Conservation (phyloP, 805 yeast species). For the Barnettozyma botsteinii region DNA sequence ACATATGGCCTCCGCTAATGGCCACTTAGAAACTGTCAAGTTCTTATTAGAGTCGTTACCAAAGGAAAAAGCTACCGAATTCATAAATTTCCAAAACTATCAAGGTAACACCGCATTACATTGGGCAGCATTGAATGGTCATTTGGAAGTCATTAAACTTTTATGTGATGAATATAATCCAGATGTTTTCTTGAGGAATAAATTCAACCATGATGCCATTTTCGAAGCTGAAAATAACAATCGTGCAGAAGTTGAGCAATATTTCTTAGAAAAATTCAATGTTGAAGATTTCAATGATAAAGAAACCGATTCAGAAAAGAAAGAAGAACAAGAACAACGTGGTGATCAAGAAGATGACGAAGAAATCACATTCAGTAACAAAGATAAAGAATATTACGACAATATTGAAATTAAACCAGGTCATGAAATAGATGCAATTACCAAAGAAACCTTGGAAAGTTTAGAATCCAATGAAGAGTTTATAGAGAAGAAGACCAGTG, state of each 20-base stretch:
- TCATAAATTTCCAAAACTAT: conserved; percentile 54
- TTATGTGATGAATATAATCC: conserved; percentile 72
- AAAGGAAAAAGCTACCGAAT: conserved; percentile 37
- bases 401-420: conserved; percentile 41
- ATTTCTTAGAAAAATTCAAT: conserved; percentile 66
- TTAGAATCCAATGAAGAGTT: conserved; percentile 30
- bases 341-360: conserved; percentile 22
- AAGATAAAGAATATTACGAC: conserved; percentile 9
- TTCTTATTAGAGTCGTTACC: conserved; percentile 49
- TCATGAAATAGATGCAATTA: conserved; percentile 43
- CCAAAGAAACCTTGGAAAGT: conserved; percentile 40
- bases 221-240: conserved; percentile 83
- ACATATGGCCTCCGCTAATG: conserved; percentile 96
- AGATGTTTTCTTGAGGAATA: conserved; percentile 76
- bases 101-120: conserved; percentile 93
- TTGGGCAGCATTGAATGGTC: conserved; percentile 94
- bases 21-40: conserved; percentile 64
- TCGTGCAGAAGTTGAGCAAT: conserved; percentile 71
- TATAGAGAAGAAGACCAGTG: conserved; percentile 27
- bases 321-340: conserved; percentile 14
- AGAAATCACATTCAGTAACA: conserved; percentile 42
- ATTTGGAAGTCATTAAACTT: conserved; percentile 59
- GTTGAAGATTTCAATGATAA: conserved; percentile 49
- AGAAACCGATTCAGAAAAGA: conserved; percentile 10
- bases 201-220: conserved; percentile 73